phyloP scores from a whole-genome alignment of 2,329 filamentous ascomycete genomes.

The Venturia oleaginea region DNA sequence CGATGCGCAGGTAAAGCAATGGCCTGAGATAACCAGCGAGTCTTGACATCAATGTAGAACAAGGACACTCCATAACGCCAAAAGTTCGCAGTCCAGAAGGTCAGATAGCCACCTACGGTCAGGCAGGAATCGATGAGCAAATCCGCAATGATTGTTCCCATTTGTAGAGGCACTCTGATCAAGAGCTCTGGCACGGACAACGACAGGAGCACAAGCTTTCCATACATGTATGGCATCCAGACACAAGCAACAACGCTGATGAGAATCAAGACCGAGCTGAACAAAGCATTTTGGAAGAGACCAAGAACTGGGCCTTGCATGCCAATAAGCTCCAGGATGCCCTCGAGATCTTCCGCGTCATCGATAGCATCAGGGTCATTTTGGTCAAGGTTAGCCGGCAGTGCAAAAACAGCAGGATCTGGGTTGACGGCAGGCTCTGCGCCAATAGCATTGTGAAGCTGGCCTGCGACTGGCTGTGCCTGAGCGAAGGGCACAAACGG shows the following conservation, averaged over 20 bases:
- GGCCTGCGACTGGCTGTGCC: conserved; percentile 27
- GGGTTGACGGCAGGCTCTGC: conserved; percentile 33
- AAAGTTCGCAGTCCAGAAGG: background rate
- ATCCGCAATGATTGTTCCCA: conserved; percentile 66
- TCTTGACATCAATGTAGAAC: conserved; percentile 4
- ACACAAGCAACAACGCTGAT: conserved; percentile 78
- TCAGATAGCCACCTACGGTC: conserved; percentile 47
- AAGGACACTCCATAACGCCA: background rate
- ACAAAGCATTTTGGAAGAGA: conserved; percentile 88
- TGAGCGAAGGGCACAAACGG: conserved; percentile 49
- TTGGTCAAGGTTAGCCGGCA: conserved; percentile 57
- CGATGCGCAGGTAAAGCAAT: background rate
- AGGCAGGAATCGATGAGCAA: conserved; percentile 67
- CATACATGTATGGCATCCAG: conserved; percentile 86
- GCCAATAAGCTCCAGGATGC: conserved; percentile 89
- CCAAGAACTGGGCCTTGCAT: conserved; percentile 90
- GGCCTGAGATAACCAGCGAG: background rate
- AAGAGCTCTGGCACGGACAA: conserved; percentile 65
- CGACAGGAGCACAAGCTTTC: conserved; percentile 72
- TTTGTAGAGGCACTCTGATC: conserved; percentile 59
- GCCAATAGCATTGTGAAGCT: conserved; percentile 18
- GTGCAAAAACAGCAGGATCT: conserved; percentile 32
- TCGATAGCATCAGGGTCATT: conserved; percentile 64
- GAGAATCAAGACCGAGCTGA: conserved; percentile 83
- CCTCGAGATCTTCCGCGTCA: conserved; percentile 87